Conservation (phyloP, 192 early-diverging fungal genomes). For the Linnemannia zychae region DNA sequence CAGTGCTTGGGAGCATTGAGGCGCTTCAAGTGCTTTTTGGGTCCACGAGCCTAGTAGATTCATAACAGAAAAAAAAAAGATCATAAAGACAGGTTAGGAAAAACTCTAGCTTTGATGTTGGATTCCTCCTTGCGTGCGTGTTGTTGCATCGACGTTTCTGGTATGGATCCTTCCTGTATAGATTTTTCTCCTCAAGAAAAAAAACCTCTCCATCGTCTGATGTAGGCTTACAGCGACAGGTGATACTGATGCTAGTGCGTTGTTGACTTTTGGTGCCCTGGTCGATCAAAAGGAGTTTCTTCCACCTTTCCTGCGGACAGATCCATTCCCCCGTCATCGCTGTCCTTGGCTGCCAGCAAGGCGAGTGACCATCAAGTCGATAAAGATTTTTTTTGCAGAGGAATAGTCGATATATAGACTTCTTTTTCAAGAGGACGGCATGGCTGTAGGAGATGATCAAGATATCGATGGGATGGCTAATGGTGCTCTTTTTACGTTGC, state of each 20-base stretch:
- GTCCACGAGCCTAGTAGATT: conserved; percentile 89
- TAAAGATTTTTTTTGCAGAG: too few relatives aligned
- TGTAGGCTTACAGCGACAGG: neutral
- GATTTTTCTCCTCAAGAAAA: neutral
- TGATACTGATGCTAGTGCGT: neutral
- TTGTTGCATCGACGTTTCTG: neutral
- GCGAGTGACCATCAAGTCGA: neutral
- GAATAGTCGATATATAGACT: neutral
- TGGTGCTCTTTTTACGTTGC: neutral
- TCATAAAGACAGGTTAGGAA: neutral
- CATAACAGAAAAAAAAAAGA: conserved; percentile 13
- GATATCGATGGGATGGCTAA: too few relatives aligned
- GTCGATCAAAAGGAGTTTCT: neutral
- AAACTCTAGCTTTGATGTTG: neutral
- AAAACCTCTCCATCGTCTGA: neutral
- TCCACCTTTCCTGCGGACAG: neutral
- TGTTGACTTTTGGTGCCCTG: neutral
- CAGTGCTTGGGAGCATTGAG: conserved; percentile 99
- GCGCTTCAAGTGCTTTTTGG: conserved; percentile 99
- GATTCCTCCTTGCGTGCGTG: neutral
- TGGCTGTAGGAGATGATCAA: too few relatives aligned
- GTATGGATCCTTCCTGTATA: neutral
- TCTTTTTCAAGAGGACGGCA: conserved; percentile 13
- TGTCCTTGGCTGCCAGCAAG: neutral
- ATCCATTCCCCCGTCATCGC: neutral